Base-by-base conservation (phyloP, 768 basidiomycete species). In the Auriculariales sp. region DNA sequence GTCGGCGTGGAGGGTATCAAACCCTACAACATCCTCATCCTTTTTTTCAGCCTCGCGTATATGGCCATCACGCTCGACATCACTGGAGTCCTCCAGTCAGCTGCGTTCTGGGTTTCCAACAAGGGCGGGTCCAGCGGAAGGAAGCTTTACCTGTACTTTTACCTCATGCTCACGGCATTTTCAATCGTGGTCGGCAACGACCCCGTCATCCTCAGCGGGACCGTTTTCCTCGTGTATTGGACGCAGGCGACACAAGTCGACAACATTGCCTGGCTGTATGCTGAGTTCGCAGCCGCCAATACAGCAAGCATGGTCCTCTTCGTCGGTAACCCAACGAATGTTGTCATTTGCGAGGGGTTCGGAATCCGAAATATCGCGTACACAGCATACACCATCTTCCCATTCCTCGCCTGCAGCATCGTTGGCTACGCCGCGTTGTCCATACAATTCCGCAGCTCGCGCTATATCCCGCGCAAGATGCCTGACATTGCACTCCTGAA, bases 281-380 rank as follows among this genome's bases (percentile, higher is more conserved):
- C 81, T 10, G 81, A 85, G 53, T 86, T 86, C 56, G 78, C 81
- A 0, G 81, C 80, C 0, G 86, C 83, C 3, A 90, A 89, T 61
- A 83, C 85, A 7, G 75, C 72, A 5, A 72, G 70, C 15, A 71
- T 71, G 15, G 67, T 76, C 1, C 66, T 78, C 5, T 88, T 95
- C 46, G 82, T 90, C 2, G 85, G 84, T 0, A 98, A 97, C 59
- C 90, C 88, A 2, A 98, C 94, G 1, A 98, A 97, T 58, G 81
- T 95, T 19, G 84, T 98, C 44, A 78, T 95, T 22, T 85, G 88
- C 46, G 89, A 88, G 48, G 88, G 89, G 0, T 91, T 95, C 68
- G 3, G 71, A 94, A 42, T 81, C 83, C 46, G 86, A 87, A 54
- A 74, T 76, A 50, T 66, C 7, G 76, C 78, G 0, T 92, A 84